Conservation (phyloP, 257 asterid species). For the Solanum ossicruentum region DNA sequence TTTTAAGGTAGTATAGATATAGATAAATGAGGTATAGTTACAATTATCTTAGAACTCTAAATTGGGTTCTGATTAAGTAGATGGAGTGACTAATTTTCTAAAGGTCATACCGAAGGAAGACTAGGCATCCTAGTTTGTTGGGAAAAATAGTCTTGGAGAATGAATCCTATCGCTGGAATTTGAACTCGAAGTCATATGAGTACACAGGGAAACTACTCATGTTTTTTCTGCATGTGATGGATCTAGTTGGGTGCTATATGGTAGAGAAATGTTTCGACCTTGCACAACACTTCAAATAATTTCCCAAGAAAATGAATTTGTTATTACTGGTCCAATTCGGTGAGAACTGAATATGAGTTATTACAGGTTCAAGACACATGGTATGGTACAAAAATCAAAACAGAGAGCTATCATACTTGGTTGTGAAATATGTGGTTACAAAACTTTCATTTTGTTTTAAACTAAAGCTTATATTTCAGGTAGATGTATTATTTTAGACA, state of each 20-base stretch:
- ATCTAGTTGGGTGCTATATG: not conserved
- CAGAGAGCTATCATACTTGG: not conserved
- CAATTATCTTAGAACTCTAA: not conserved
- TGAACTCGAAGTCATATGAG: not conserved
- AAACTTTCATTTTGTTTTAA: not conserved
- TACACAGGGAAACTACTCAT: not conserved
- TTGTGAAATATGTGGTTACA: not conserved
- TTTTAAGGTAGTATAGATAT: too few species aligned
- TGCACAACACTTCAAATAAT: not conserved
- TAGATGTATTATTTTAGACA: not conserved
- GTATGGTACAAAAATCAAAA: not conserved
- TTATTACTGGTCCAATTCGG: not conserved
- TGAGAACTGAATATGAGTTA: not conserved
- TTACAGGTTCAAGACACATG: not conserved
- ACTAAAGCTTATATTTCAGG: not conserved
- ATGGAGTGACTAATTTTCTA: not conserved
- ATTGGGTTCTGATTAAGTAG: not conserved
- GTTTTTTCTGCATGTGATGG: not conserved
- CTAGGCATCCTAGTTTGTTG: not conserved
- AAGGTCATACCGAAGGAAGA: not conserved
- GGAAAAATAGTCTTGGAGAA: not conserved
- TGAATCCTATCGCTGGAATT: not conserved
- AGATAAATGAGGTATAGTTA: not conserved
- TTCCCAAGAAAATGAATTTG: not conserved
- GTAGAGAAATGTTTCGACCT: not conserved